Percentiles rank a stretch among this genome's conserved stretches.
phyloP scores from a whole-genome alignment of 2,329 filamentous ascomycete genomes.

The Pseudocercospora musae region DNA sequence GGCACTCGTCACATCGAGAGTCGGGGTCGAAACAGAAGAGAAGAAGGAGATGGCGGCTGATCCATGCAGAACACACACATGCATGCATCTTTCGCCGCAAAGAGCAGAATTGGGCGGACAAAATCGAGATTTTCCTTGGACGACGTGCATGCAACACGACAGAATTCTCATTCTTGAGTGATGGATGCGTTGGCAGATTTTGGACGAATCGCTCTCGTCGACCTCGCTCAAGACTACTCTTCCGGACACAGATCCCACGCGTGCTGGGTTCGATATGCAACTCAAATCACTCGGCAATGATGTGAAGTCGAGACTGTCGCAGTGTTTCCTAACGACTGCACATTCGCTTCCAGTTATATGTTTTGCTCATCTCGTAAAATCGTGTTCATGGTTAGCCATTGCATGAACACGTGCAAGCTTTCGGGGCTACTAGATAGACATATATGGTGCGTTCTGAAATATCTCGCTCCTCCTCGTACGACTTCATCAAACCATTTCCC shows the following conservation, averaged over 20 bases:
- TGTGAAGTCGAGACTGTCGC: not conserved
- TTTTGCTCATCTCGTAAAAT: not conserved
- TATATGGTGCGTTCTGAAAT: no score
- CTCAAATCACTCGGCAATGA: not conserved
- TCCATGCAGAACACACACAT: conserved; percentile 3
- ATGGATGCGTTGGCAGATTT: not conserved
- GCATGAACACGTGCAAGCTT: not conserved
- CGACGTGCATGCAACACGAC: not conserved
- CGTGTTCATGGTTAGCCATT: not conserved
- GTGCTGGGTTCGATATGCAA: not conserved
- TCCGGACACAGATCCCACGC: not conserved
- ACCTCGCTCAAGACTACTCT: not conserved
- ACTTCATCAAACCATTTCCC: not conserved
- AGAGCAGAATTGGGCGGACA: not conserved
- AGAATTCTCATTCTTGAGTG: not conserved
- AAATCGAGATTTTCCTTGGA: not conserved
- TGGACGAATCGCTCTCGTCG: not conserved
- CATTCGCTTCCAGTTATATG: not conserved
- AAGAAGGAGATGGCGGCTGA: not conserved
- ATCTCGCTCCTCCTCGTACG: no score
- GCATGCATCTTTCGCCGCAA: conserved; percentile 2
- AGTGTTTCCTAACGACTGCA: not conserved
- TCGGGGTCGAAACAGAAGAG: not conserved
- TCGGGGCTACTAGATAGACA: not conserved
- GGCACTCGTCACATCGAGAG: not conserved